A percentile compares a stretch with the other conserved stretches of the same genome.
Conservation (phyloP, 768 basidiomycete genomes). For the Lactifluus echinatus region DNA sequence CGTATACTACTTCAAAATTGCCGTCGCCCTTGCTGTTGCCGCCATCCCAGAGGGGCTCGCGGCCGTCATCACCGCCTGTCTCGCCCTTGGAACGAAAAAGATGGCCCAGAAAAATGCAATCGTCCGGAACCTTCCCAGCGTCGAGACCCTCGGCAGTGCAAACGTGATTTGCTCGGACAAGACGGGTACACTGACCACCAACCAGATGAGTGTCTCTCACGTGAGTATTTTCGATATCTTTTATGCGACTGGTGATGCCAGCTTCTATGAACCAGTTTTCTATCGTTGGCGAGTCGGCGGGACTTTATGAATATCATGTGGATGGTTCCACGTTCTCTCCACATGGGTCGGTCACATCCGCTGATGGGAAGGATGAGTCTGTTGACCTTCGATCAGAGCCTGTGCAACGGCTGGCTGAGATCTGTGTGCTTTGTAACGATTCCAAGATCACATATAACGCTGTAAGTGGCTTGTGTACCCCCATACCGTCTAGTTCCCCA, state of each 20-base stretch:
- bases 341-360: conserved; percentile 58
- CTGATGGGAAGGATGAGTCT: conserved; percentile 50
- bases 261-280: conserved; percentile 47
- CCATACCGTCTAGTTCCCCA: not conserved
- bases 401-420: conserved; percentile 81
- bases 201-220: conserved; percentile 92
- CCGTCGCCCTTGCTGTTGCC: conserved; percentile 96
- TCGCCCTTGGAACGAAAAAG: conserved; percentile 95
- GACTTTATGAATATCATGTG: conserved; percentile 63
- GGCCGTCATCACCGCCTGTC: conserved; percentile 93
- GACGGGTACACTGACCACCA: conserved; percentile 92
- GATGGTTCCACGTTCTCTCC: conserved; percentile 94
- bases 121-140: conserved; percentile 90
- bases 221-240: conserved; percentile 31
- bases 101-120: conserved; percentile 99
- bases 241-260: not conserved
- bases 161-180: conserved; percentile 99
- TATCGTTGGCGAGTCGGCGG: conserved; percentile 48
- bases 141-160: conserved; percentile 95
- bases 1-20: conserved; percentile 99
- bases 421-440: conserved; percentile 91
- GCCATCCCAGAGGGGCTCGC: conserved; percentile 99
- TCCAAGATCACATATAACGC: conserved; percentile 78
- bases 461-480: conserved; percentile 34
- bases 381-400: conserved; percentile 58